Conservation (phyloP, 148 eudicot genomes). For the Gaultheria prostrata region DNA sequence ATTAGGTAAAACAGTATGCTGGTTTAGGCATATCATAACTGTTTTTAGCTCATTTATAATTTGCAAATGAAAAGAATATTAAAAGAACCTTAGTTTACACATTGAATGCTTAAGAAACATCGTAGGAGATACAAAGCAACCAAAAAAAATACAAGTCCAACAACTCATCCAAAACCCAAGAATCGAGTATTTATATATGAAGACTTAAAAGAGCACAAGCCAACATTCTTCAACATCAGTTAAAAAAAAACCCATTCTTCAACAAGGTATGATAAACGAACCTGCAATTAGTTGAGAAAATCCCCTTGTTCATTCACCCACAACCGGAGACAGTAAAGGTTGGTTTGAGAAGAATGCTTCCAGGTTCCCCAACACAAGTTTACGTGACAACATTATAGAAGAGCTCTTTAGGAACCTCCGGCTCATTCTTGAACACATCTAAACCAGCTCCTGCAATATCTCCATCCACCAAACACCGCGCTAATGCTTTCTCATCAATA, state of each 20-base stretch:
- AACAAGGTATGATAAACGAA: conserved; percentile 12
- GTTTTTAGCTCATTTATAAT: not conserved
- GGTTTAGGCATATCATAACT: not conserved
- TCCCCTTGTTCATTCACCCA: conserved; percentile 16
- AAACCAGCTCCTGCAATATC: conserved; percentile 75
- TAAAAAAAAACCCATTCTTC: too few species aligned
- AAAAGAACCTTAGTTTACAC: not conserved
- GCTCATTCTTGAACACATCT: conserved; percentile 79
- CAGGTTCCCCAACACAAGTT: conserved; percentile 48
- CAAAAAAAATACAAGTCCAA: not conserved
- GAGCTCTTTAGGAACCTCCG: conserved; percentile 52
- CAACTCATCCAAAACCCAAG: not conserved
- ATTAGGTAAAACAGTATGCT: not conserved
- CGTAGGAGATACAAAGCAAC: not conserved
- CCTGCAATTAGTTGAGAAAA: conserved; percentile 6
- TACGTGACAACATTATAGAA: conserved; percentile 61
- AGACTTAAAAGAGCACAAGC: not conserved
- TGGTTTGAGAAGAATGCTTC: conserved; percentile 58
- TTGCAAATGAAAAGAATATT: not conserved
- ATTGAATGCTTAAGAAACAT: not conserved
- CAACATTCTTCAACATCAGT: not conserved
- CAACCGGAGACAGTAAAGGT: conserved; percentile 46
- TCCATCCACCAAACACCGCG: conserved; percentile 41
- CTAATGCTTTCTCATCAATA: conserved; percentile 57
- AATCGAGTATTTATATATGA: not conserved